Evolutionary conservation across 768 basidiomycete genomes (phyloP).

Genomic region (Termitomyces sp.): DNA sequence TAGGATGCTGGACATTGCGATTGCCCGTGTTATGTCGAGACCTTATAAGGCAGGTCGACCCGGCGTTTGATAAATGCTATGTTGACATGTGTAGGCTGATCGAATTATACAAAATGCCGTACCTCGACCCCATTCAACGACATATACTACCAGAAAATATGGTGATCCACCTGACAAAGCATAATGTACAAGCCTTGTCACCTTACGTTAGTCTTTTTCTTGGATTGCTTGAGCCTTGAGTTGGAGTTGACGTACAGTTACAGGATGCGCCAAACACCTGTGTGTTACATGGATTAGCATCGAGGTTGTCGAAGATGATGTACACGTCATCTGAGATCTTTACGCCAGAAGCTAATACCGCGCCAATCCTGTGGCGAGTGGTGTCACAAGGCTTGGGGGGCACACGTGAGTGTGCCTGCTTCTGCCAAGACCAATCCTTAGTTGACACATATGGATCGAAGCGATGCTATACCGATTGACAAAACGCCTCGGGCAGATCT

Average conservation of each 20-base stretch:
- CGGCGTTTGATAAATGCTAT: background rate
- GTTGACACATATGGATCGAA: slow-evolving; percentile 23
- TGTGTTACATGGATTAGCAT: slow-evolving; percentile 55
- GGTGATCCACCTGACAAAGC: slow-evolving; percentile 69
- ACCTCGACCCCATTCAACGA: slow-evolving; percentile 58
- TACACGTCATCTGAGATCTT: slow-evolving; percentile 50
- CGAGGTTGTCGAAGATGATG: slow-evolving; percentile 59
- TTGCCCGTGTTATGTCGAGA: slow-evolving; percentile 76
- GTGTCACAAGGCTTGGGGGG: slow-evolving; percentile 59
- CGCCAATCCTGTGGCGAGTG: slow-evolving; percentile 76
- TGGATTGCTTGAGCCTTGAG: background rate
- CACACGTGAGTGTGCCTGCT: slow-evolving; percentile 55
- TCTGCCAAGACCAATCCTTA: slow-evolving; percentile 12
- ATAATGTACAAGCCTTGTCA: slow-evolving; percentile 61
- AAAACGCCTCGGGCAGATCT: slow-evolving; percentile 52
- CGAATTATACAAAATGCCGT: slow-evolving; percentile 74
- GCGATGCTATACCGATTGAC: slow-evolving; percentile 65
- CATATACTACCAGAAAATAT: slow-evolving; percentile 59
- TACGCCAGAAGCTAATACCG: slow-evolving; percentile 73
- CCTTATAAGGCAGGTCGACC: slow-evolving; percentile 55
- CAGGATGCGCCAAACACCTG: slow-evolving; percentile 66
- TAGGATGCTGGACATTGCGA: slow-evolving; percentile 79
- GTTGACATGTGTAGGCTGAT: slow-evolving; percentile 49
- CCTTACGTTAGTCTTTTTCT: slow-evolving; percentile 58
- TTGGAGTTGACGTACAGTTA: background rate